A percentile compares a stretch with the other conserved stretches of the same genome.
phyloP scores from a whole-genome alignment of 2,329 filamentous ascomycete genomes.

The Albifimbria verrucaria region DNA sequence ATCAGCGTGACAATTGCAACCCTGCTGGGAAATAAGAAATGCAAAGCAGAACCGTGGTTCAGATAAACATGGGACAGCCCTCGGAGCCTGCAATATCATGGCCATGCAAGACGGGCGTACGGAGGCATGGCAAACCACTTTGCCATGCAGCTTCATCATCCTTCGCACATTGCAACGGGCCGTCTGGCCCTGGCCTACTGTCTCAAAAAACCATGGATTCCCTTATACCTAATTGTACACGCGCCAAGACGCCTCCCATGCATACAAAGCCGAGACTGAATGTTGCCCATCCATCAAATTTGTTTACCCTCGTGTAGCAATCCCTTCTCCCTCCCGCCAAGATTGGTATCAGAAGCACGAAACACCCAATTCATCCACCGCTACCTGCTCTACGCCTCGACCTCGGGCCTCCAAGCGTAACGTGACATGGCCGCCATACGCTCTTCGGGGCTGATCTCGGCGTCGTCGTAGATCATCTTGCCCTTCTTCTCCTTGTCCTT shows the following conservation, averaged over 20 bases:
- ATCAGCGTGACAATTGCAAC: no score
- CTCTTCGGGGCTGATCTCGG: constrained; percentile 80
- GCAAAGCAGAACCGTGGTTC: no score
- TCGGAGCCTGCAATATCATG: no score
- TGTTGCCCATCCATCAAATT: neutral
- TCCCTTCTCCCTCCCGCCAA: neutral
- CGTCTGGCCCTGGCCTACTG: neutral
- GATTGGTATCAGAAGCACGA: neutral
- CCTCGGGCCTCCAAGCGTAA: constrained; percentile 58
- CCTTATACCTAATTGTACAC: neutral
- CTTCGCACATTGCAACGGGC: neutral
- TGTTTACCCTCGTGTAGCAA: neutral
- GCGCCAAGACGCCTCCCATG: neutral
- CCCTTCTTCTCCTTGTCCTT: constrained; percentile 66
- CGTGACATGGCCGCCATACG: constrained; percentile 76
- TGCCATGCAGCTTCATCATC: no score
- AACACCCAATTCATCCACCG: neutral
- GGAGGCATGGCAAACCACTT: no score
- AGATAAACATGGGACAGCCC: no score
- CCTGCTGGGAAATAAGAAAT: no score
- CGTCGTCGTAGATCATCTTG: constrained; percentile 78
- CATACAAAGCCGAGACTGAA: neutral
- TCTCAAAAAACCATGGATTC: neutral
- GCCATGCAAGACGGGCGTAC: no score
- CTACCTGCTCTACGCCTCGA: constrained; percentile 4